Evolutionary conservation across 495 filamentous ascomycete species (phyloP), one percentile per base, ranked within the genome.

Genomic region (Hapsidospora chrysogenum): DNA sequence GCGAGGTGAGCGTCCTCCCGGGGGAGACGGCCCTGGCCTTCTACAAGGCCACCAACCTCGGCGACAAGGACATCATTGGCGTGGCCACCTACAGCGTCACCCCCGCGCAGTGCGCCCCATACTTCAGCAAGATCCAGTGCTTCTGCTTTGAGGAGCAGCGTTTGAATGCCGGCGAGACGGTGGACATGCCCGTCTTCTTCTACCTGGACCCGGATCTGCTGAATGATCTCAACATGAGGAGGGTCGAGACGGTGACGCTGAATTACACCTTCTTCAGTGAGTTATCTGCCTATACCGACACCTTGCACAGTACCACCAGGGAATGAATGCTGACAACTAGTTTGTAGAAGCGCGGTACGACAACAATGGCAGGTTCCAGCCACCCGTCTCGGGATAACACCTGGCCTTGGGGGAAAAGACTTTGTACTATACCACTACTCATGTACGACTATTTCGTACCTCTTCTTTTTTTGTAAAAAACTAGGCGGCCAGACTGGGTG

Each of bases 141-240:
- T 99, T 99, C 58, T 99, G 92, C 53, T 99, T 99, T 51, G 92
- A 99, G 65, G 85, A 66, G 54, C 62, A 97, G 68, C 72, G 92
- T 43, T 58, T 97, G 34, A 87, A 85, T 53, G 87, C 85, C 16
- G 85, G 87, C 17, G 92, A 99, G 63, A 85, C 85, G 23, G 92
- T 99, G 35, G 92, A 99, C 61, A 99, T 99, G 92, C 92, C 92
- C 2, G 92, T 99, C 4, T 96, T 99, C 62, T 99, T 99, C 52
- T 99, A 93, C 56, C 80, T 99, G 47, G 92, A 99, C 51, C 92
- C 92, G 4, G 92, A 95, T 44, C 80, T 96, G 60, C 63, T 83
- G 29, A 80, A 81, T 40, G 92, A 99, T 57, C 64, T 86, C 14
- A 80, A 76, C 31, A 96, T 95, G 89, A 78, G 68, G 55, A 80